phyloP scores from a whole-genome alignment of 2,329 filamentous ascomycete species.

The Epichloe sibirici region DNA sequence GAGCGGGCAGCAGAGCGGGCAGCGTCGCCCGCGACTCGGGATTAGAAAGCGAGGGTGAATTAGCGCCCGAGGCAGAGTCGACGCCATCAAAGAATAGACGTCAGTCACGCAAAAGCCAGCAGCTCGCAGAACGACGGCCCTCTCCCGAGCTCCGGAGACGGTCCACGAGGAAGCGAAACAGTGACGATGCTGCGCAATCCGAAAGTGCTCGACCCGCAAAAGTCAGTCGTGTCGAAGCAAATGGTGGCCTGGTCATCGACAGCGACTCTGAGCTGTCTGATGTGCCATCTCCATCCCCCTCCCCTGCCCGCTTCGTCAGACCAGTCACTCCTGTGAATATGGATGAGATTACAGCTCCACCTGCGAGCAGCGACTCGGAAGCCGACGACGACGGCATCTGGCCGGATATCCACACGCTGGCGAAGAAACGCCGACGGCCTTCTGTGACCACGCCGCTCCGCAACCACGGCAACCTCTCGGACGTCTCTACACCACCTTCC shows the following conservation, averaged over 20 bases:
- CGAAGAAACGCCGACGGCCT: conserved; percentile 31
- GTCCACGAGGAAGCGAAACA: conserved; percentile 44
- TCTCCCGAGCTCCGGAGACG: conserved; percentile 11
- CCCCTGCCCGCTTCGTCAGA: conserved; percentile 16
- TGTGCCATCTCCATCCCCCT: conserved; percentile 23
- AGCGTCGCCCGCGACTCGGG: conserved; percentile 20
- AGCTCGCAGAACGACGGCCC: conserved; percentile 11
- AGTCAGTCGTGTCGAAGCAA: conserved; percentile 17
- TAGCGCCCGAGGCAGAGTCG: conserved; percentile 56
- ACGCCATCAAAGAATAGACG: conserved; percentile 45
- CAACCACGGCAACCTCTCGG: conserved; percentile 30
- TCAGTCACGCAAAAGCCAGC: conserved; percentile 21
- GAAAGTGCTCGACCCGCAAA: conserved; percentile 26
- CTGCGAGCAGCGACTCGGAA: conserved; percentile 39
- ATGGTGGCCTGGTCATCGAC: conserved; percentile 13
- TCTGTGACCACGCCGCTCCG: conserved; percentile 25
- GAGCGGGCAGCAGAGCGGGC: conserved; percentile 11
- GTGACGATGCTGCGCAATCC: conserved; percentile 28
- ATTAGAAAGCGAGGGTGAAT: conserved; percentile 29
- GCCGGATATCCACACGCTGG: conserved; percentile 40
- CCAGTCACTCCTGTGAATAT: conserved; percentile 32
- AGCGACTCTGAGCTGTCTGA: conserved; percentile 28
- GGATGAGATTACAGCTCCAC: conserved; percentile 41
- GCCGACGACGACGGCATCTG: conserved; percentile 31
- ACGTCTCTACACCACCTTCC: conserved; percentile 52